phyloP scores from a whole-genome alignment of 257 asterid genomes.

The Plantago ovata region DNA sequence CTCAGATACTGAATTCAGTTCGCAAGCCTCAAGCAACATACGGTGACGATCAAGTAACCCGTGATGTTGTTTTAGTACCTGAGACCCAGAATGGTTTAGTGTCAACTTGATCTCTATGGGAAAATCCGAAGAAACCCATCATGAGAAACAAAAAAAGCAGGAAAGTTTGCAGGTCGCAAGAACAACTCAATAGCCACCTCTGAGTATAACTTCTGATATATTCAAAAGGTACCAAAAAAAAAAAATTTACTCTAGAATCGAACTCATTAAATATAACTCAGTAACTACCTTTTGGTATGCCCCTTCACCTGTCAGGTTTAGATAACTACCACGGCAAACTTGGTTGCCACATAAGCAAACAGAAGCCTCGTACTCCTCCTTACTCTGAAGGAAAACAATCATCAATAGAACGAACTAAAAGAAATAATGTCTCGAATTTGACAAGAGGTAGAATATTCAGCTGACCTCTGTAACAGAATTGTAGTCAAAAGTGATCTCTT shows the following conservation, averaged over 20 bases:
- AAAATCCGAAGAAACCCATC: constrained; percentile 1
- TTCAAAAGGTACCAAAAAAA: background rate
- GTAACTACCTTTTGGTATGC: constrained; percentile 79
- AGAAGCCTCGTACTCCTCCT: constrained; percentile 98
- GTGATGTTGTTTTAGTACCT: constrained; percentile 87
- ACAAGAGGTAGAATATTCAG: constrained; percentile 20
- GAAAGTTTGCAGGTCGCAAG: background rate
- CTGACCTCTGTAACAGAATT: constrained; percentile 98
- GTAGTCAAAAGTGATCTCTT: constrained; percentile 95
- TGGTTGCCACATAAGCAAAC: constrained; percentile 98
- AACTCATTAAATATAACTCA: constrained; percentile 3
- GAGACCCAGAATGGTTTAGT: constrained; percentile 21
- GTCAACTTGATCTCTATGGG: constrained; percentile 12
- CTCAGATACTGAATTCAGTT: constrained; percentile 82
- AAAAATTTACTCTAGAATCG: too few relatives aligned
- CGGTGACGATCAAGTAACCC: constrained; percentile 84
- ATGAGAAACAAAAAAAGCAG: background rate
- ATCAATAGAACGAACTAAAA: constrained; percentile 14
- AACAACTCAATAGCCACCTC: background rate
- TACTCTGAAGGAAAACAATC: constrained; percentile 58
- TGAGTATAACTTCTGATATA: background rate
- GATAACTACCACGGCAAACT: constrained; percentile 98
- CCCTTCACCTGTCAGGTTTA: constrained; percentile 95
- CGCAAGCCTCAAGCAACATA: constrained; percentile 91
- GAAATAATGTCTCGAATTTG: background rate